Conservation (phyloP, 1,284 basidiomycete genomes). For the Fomitiporia mediterranea region DNA sequence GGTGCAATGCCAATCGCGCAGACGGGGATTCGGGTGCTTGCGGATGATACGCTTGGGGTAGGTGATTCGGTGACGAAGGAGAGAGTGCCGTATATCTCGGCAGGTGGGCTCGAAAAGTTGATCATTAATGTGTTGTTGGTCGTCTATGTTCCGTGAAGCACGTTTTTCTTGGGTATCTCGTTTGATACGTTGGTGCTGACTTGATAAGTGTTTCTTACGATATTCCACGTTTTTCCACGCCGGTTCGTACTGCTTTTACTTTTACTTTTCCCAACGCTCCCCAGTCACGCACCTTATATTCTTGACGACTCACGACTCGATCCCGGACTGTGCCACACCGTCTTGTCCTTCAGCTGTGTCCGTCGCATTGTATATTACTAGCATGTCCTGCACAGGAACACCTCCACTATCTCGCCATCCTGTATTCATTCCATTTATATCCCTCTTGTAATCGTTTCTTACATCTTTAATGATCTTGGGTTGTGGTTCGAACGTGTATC, state of each 20-base stretch:
- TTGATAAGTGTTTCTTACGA: not conserved
- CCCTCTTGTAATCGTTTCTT: not conserved
- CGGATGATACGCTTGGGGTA: conserved; percentile 44
- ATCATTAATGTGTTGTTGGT: conserved; percentile 70
- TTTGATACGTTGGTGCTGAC: too few relatives aligned
- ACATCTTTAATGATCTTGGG: not conserved
- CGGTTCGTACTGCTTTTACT: conserved; percentile 1
- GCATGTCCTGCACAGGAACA: too few relatives aligned
- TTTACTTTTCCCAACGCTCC: not conserved
- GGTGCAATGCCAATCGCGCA: conserved; percentile 60
- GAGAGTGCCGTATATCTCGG: conserved; percentile 62
- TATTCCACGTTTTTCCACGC: not conserved
- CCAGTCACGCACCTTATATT: too few relatives aligned
- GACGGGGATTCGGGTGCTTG: conserved; percentile 58
- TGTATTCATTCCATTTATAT: too few relatives aligned
- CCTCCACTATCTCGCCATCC: not conserved
- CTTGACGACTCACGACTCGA: too few relatives aligned
- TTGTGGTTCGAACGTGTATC: too few relatives aligned
- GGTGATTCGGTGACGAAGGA: conserved; percentile 52
- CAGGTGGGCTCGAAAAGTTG: conserved; percentile 63
- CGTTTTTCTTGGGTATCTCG: too few relatives aligned
- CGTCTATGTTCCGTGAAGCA: conserved; percentile 52
- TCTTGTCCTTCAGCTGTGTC: not conserved
- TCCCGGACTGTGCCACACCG: too few relatives aligned
- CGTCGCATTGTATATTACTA: not conserved